A percentile compares a stretch with the other conserved stretches of the same genome.
Conservation (phyloP, 805 yeast species). For the Deakozyma indianensis region DNA sequence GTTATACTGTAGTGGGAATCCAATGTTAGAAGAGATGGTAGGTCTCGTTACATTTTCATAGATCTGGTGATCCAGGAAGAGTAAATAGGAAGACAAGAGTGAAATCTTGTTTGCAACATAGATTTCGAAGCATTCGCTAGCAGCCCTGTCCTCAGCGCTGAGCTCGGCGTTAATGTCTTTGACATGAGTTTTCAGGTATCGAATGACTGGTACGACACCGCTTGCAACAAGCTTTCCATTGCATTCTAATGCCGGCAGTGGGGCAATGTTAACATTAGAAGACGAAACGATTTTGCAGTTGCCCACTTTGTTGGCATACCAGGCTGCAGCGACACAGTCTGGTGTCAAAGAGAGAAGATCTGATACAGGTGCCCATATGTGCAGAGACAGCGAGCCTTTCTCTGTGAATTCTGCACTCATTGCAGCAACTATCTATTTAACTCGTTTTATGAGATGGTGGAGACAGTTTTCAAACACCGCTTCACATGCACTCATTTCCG, state of each 20-base stretch:
- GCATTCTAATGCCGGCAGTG: slow-evolving; percentile 13
- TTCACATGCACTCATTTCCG: no score
- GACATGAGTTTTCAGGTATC: slow-evolving; percentile 6
- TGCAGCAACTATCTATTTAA: no score
- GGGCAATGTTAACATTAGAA: slow-evolving; percentile 11
- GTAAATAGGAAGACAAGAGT: slow-evolving; percentile 8
- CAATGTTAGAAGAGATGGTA: slow-evolving; percentile 15
- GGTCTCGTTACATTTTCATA: slow-evolving; percentile 19
- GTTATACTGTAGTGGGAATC: slow-evolving; percentile 25
- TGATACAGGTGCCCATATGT: slow-evolving; percentile 18
- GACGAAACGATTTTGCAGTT: slow-evolving; percentile 12
- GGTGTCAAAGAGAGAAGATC: slow-evolving; percentile 16
- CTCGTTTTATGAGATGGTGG: no score
- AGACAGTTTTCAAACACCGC: no score
- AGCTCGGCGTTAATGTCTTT: slow-evolving; percentile 2
- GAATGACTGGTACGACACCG: slow-evolving; percentile 16
- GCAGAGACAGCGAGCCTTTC: no score
- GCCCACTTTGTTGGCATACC: slow-evolving; percentile 11
- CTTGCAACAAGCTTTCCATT: slow-evolving; percentile 8
- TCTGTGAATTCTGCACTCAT: no score
- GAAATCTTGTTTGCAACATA: slow-evolving; percentile 11
- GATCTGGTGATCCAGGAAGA: slow-evolving; percentile 15
- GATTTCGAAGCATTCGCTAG: slow-evolving; percentile 9
- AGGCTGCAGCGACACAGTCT: slow-evolving; percentile 18
- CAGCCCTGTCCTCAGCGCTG: slow-evolving; percentile 7